phyloP scores from a whole-genome alignment of 169 alveolate genomes.

The Plasmodium berghei region DNA sequence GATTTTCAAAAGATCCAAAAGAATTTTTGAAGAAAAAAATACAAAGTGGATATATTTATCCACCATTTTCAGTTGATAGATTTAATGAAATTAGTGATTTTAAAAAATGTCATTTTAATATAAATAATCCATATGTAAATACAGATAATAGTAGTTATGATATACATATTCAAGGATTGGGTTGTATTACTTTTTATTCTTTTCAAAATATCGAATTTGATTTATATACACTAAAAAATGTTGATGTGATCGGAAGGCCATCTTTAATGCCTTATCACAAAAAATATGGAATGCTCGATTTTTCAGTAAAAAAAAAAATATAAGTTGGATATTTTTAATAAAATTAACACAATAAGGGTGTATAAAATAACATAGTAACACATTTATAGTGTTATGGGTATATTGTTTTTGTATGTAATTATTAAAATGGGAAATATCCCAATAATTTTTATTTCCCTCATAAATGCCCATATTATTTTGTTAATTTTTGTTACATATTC shows the following conservation, averaged over 20 bases:
- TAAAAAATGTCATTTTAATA: conserved; percentile 60
- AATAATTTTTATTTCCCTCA: too few relatives aligned
- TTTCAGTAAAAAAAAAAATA: conserved; percentile 1
- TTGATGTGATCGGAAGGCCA: conserved; percentile 40
- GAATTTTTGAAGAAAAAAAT: conserved; percentile 49
- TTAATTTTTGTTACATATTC: too few relatives aligned
- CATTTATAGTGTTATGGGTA: neutral
- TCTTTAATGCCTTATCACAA: conserved; percentile 71
- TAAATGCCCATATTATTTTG: too few relatives aligned
- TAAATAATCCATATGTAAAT: conserved; percentile 17
- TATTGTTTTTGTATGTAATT: neutral
- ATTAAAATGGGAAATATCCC: neutral
- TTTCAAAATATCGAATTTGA: conserved; percentile 62
- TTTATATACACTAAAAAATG: conserved; percentile 70
- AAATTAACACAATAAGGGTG: neutral
- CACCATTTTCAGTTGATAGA: conserved; percentile 61
- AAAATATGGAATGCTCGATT: conserved; percentile 39
- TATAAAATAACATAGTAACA: neutral
- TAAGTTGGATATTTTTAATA: neutral
- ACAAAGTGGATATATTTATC: conserved; percentile 63
- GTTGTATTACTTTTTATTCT: conserved; percentile 73
- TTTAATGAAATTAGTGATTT: conserved; percentile 44
- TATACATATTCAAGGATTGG: conserved; percentile 71
- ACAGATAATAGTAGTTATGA: conserved; percentile 67
- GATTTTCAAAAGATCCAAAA: conserved; percentile 36